These are phyloP conservation scores for Kluyveromyces nonfermentans DNA, from an alignment of 805 yeast species.

Conservation along the genomic window DNA sequence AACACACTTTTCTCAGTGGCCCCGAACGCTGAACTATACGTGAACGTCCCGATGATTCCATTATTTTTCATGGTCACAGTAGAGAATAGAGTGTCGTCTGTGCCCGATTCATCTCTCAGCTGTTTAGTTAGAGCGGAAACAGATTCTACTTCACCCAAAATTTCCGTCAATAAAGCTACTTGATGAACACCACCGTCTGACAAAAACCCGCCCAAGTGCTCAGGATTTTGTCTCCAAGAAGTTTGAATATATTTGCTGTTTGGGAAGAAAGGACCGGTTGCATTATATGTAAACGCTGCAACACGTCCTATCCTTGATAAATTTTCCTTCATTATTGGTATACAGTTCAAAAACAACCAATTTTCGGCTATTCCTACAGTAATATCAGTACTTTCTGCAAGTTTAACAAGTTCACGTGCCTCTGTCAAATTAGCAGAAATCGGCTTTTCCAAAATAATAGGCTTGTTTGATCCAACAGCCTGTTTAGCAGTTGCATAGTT, in stretches of 20 bases:
- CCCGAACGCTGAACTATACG: constrained; percentile 82
- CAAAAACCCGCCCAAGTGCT: constrained; percentile 86
- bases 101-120: constrained; percentile 66
- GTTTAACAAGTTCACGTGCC: constrained; percentile 67
- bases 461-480: constrained; percentile 68
- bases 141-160: constrained; percentile 63
- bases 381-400: constrained; percentile 50
- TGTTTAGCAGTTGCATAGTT: constrained; percentile 59
- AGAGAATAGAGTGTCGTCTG: constrained; percentile 72
- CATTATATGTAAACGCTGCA: constrained; percentile 58
- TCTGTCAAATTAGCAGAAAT: constrained; percentile 78
- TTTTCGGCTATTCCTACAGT: constrained; percentile 79
- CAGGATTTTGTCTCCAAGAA: constrained; percentile 81
- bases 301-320: constrained; percentile 64
- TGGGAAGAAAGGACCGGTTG: constrained; percentile 64
- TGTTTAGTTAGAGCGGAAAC: constrained; percentile 74
- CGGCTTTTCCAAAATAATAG: constrained; percentile 82
- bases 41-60: constrained; percentile 70
- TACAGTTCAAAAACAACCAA: constrained; percentile 67
- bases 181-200: constrained; percentile 98
- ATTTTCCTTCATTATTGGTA: constrained; percentile 43
- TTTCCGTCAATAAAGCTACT: constrained; percentile 73
- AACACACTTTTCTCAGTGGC: constrained; percentile 60
- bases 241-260: constrained; percentile 57
- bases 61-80: constrained; percentile 50